Conservation (phyloP, 2,329 filamentous ascomycete species). For the Tolypocladium pustulatum region DNA sequence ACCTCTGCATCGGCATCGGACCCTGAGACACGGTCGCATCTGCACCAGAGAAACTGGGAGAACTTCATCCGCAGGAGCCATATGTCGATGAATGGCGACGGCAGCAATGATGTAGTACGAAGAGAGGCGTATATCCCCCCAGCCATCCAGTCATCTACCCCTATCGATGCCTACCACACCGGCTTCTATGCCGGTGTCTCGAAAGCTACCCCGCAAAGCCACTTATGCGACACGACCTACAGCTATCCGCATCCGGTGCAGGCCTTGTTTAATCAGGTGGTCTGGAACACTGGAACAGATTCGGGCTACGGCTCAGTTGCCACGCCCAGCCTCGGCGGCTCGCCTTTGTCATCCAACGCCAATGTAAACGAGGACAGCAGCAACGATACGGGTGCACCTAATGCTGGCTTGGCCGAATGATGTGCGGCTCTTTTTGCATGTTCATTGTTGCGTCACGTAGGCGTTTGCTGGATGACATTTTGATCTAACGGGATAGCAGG, state of each 20-base stretch:
- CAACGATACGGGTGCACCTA: background rate
- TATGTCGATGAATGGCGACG: background rate
- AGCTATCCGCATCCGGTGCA: background rate
- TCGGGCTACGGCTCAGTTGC: background rate
- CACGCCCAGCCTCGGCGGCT: background rate
- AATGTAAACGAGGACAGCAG: background rate
- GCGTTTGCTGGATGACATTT: background rate
- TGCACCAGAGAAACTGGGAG: background rate
- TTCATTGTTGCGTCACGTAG: background rate
- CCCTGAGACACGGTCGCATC: background rate
- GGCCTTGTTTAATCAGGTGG: background rate
- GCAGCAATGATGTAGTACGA: background rate
- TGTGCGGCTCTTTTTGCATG: background rate
- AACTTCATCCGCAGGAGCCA: background rate
- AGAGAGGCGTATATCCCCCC: background rate
- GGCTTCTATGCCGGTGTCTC: background rate
- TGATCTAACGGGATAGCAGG: background rate
- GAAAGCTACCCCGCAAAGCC: background rate
- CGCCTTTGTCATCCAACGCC: background rate
- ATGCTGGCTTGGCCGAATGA: background rate
- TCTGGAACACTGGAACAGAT: background rate
- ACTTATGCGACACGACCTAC: background rate
- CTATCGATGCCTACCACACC: background rate
- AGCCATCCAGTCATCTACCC: background rate
- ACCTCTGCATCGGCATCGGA: background rate